Evolutionary conservation across 306 rosid species (phyloP).

Genomic region (Comarum palustre): DNA sequence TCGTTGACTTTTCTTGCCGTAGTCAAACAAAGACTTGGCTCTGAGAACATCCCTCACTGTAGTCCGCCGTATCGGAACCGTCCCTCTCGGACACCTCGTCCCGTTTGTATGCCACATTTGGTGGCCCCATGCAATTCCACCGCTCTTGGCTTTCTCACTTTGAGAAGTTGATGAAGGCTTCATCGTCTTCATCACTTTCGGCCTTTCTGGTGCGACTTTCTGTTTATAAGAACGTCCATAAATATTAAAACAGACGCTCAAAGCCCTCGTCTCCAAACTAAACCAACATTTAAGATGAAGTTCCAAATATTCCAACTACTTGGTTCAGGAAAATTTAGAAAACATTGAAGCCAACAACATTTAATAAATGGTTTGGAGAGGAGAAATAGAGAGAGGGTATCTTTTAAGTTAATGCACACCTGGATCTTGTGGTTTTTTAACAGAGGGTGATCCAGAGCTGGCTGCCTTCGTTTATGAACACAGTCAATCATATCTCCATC

Average conservation of each 20-base stretch:
- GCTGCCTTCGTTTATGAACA: conserved; percentile 50
- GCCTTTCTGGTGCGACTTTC: conserved; percentile 57
- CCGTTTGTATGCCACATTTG: conserved; percentile 89
- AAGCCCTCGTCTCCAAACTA: neutral
- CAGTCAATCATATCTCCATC: conserved; percentile 52
- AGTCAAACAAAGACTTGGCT: conserved; percentile 74
- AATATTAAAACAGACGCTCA: neutral
- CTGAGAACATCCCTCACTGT: conserved; percentile 56
- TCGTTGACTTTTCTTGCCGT: conserved; percentile 62
- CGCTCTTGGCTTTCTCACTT: neutral
- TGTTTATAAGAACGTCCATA: conserved; percentile 24
- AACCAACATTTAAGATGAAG: conserved; percentile 1
- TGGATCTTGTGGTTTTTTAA: conserved; percentile 52
- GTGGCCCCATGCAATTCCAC: conserved; percentile 29
- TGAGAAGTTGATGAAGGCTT: neutral
- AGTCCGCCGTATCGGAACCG: conserved; percentile 76
- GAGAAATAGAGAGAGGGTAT: conserved; percentile 5
- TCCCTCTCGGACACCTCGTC: conserved; percentile 74
- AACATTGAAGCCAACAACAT: neutral
- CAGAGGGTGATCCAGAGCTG: conserved; percentile 51
- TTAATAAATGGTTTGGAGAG: neutral
- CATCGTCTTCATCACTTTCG: conserved; percentile 35
- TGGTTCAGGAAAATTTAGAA: neutral
- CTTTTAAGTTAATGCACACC: conserved; percentile 28
- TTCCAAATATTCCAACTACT: conserved; percentile 1